phyloP scores from a whole-genome alignment of 2,329 filamentous ascomycete species.

The Coniochaeta hoffmannii region DNA sequence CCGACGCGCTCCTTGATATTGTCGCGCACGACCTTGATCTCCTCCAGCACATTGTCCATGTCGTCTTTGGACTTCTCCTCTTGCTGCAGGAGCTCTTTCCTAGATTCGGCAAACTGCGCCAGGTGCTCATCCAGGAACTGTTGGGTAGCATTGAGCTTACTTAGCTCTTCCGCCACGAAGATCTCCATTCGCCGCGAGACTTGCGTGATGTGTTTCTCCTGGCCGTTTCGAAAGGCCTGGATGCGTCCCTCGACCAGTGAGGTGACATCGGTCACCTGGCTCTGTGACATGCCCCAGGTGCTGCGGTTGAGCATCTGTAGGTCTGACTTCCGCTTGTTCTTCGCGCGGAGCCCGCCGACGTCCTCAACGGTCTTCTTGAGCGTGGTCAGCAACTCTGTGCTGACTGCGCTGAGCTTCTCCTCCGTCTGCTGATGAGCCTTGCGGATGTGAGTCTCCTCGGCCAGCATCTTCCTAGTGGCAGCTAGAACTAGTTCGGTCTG shows the following conservation, averaged over 20 bases:
- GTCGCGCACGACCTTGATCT: conserved; percentile 84
- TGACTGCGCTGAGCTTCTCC: conserved; percentile 63
- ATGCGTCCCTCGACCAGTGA: conserved; percentile 69
- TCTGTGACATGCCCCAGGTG: conserved; percentile 70
- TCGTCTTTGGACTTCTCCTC: conserved; percentile 67
- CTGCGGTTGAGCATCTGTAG: conserved; percentile 73
- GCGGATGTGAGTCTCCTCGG: conserved; percentile 71
- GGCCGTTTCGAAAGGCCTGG: conserved; percentile 62
- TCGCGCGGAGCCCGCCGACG: conserved; percentile 74
- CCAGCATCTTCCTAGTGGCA: conserved; percentile 67
- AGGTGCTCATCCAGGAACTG: conserved; percentile 63
- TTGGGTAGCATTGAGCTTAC: conserved; percentile 63
- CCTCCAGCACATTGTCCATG: conserved; percentile 85
- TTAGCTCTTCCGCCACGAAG: conserved; percentile 70
- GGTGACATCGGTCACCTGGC: conserved; percentile 70
- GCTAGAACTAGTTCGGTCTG: conserved; percentile 81
- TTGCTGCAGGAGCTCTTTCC: conserved; percentile 59
- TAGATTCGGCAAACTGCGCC: conserved; percentile 58
- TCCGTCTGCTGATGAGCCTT: conserved; percentile 86
- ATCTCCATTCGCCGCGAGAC: conserved; percentile 65
- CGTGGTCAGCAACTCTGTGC: conserved; percentile 69
- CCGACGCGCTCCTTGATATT: conserved; percentile 82
- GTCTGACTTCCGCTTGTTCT: conserved; percentile 78
- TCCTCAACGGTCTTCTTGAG: conserved; percentile 72
- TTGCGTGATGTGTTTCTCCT: conserved; percentile 60